Base-by-base conservation (phyloP, 257 asterid genomes). In the Nicotiana otophora region DNA sequence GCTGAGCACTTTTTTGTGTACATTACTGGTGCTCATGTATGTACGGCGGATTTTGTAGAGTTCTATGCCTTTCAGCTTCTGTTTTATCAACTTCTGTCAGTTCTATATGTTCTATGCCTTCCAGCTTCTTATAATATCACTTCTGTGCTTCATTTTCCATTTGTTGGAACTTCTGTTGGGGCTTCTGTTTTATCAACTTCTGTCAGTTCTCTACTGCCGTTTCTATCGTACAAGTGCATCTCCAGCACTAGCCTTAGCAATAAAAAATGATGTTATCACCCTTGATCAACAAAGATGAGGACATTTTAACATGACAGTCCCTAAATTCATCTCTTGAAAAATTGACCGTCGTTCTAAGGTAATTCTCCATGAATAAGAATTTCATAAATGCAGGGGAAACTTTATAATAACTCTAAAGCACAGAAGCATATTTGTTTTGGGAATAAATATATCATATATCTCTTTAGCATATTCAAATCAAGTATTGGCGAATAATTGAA, bases 181-280 rank as follows among this genome's bases (percentile, higher is more conserved):
- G 78, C 10, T 20, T 16, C 4, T 48, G 14, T 75, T 42, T 9
- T 5, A 53, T 76, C 30, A 53, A 53, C 30, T 76, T 23, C 16
- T 55, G 3, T 16, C 26, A 69, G 31, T 77, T 20, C 78, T 54
- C 1, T 76, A 84, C 60, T 33, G 92, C 91, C 83, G 89, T 90
- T 89, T 90, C 93, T 48, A 92, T 88, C 95, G 53, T 88, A 91
- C 8, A 91, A 90, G 90, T 28, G 93, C 84, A 80, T 91, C 95
- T 66, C 92, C 93, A 16, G 88, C 89, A 75, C 91, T 87, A 6
- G 89, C 91, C 64, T 89, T 91, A 11, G 88, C 10, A 42, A 42
- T 87, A n/a, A 89, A 84, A 82, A 80, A 89, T 31, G 88, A 78
- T 55, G 75, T 86, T 85, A 69, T 89, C 90, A 55, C 93, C 93